Evolutionary conservation across 2,329 filamentous ascomycete genomes (phyloP).

Genomic region (Colletotrichum paranaense): DNA sequence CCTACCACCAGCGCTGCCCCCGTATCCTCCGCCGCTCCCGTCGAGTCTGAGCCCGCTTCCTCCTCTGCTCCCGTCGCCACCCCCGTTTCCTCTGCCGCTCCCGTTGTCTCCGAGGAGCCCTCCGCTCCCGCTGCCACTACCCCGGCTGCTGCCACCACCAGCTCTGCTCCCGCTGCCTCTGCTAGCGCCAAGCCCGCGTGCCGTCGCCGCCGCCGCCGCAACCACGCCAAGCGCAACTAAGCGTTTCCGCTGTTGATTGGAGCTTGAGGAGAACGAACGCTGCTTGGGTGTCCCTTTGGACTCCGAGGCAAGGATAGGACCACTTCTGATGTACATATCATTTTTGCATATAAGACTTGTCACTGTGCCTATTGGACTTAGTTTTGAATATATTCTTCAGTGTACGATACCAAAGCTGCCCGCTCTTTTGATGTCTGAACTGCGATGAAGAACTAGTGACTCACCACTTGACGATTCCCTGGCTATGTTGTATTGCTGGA

Average conservation of each 20-base stretch:
- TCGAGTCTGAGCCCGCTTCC: slow-evolving; percentile 11
- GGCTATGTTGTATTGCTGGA: neutral
- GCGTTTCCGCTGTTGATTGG: neutral
- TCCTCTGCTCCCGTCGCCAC: slow-evolving; percentile 22
- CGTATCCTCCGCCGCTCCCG: slow-evolving; percentile 11
- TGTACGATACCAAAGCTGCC: neutral
- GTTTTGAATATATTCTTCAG: slow-evolving; percentile 27
- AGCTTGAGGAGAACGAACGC: neutral
- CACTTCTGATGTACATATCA: slow-evolving; percentile 32
- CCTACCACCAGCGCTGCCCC: slow-evolving; percentile 28
- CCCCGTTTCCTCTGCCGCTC: neutral
- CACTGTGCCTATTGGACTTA: slow-evolving; percentile 24
- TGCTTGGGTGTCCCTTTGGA: neutral
- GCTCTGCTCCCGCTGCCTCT: slow-evolving; percentile 14
- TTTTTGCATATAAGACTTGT: slow-evolving; percentile 26
- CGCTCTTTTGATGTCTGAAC: neutral
- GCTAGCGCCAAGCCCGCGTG: slow-evolving; percentile 26
- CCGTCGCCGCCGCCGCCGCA: slow-evolving; percentile 32
- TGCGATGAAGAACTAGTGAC: neutral
- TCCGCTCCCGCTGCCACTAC: slow-evolving; percentile 20
- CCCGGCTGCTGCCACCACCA: neutral
- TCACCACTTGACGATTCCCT: neutral
- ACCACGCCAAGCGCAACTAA: slow-evolving; percentile 29
- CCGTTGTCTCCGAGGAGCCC: slow-evolving; percentile 27
- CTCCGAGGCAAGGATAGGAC: neutral